Conservation (phyloP, 768 basidiomycete species). For the Mycena olivaceomarginata region DNA sequence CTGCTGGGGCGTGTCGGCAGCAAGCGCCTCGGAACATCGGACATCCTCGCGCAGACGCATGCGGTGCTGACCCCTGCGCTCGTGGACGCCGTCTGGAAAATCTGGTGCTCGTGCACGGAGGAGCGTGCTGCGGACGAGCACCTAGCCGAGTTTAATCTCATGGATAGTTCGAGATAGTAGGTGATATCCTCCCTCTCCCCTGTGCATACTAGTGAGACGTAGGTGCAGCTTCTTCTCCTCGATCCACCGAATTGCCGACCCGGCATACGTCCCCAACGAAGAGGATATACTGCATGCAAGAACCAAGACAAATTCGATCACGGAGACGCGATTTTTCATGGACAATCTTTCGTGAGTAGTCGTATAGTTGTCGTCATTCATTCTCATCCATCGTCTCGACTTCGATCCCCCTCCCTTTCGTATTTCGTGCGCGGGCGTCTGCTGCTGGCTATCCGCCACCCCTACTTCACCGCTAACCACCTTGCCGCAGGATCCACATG, state of each 20-base stretch:
- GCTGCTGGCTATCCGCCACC: conserved; percentile 15
- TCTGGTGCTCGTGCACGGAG: conserved; percentile 72
- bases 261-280: conserved; percentile 88
- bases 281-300: conserved; percentile 90
- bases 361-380: conserved; percentile 8
- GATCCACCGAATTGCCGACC: conserved; percentile 86
- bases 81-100: conserved; percentile 67
- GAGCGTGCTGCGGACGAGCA: conserved; percentile 52
- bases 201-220: neutral
- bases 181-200: conserved; percentile 21
- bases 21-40: too few relatives aligned
- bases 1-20: conserved; percentile 56
- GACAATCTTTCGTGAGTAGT: conserved; percentile 74
- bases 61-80: conserved; percentile 57
- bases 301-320: conserved; percentile 92
- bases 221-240: conserved; percentile 86
- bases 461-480: conserved; percentile 17
- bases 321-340: conserved; percentile 88
- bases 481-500: conserved; percentile 71
- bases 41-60: conserved; percentile 64
- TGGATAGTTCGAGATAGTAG: conserved; percentile 66
- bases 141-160: conserved; percentile 80
- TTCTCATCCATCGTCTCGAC: conserved; percentile 16
- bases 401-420: conserved; percentile 17
- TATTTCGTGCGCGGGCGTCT: conserved; percentile 13